phyloP scores from a whole-genome alignment of 345 rosid genomes.

The Erucastrum elatum region DNA sequence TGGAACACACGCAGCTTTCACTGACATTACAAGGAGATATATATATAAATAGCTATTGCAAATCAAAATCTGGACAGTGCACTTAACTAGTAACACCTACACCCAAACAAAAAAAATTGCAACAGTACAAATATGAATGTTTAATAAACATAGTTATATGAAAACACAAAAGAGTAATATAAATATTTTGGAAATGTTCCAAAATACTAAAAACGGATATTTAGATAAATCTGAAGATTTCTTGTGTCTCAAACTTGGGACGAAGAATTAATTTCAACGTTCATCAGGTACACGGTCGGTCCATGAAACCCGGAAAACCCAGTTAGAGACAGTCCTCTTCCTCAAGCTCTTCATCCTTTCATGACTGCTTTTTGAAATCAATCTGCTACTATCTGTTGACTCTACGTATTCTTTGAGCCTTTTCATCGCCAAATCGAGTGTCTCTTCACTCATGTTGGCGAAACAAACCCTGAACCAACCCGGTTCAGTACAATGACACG shows the following conservation, averaged over 20 bases:
- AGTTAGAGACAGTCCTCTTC: slow-evolving; percentile 52
- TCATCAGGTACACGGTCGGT: slow-evolving; percentile 56
- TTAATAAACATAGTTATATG: not conserved
- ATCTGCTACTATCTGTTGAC: slow-evolving; percentile 29
- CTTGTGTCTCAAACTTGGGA: slow-evolving; percentile 18
- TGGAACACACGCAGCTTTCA: slow-evolving; percentile 5
- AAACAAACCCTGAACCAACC: slow-evolving; percentile 81
- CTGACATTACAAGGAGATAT: not conserved
- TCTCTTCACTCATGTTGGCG: slow-evolving; percentile 72
- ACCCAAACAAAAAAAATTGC: slow-evolving; percentile 11
- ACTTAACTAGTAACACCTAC: slow-evolving; percentile 2
- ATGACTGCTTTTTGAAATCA: slow-evolving; percentile 46
- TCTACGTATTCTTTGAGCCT: slow-evolving; percentile 53
- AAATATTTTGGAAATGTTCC: slow-evolving; percentile 15
- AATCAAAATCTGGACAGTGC: slow-evolving; percentile 28
- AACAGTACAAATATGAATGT: slow-evolving; percentile 6
- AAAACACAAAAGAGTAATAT: not conserved
- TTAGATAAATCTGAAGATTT: slow-evolving; percentile 3
- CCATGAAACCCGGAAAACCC: slow-evolving; percentile 80
- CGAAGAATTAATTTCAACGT: slow-evolving; percentile 38
- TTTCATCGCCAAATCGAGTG: slow-evolving; percentile 60
- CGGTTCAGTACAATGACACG: slow-evolving; percentile 78
- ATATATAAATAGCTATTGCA: slow-evolving; percentile 18
- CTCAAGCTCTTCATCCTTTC: slow-evolving; percentile 51
- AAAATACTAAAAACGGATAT: slow-evolving; percentile 7